Evolutionary conservation across 208 protist genomes (phyloP).

Genomic region (Trichomonas vaginalis): DNA sequence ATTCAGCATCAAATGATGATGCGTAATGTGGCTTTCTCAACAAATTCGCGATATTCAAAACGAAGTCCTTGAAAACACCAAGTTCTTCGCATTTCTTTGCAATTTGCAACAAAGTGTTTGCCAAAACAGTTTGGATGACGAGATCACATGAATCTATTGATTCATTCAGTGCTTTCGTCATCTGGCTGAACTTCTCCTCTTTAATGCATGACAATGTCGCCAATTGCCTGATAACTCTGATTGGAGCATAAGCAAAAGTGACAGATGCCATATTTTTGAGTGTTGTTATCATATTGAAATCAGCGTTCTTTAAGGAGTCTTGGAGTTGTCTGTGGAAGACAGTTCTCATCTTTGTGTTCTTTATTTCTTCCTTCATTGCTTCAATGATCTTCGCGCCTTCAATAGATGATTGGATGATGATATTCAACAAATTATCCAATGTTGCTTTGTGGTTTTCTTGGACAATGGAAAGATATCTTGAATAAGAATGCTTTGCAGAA

Average conservation of each 20-base stretch:
- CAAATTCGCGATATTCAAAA: background rate
- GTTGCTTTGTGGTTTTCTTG: background rate
- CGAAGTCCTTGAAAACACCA: background rate
- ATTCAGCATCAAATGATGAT: background rate
- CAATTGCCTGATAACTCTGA: background rate
- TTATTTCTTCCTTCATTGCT: background rate
- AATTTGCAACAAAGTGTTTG: background rate
- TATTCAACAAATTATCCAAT: background rate
- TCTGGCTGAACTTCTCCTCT: background rate
- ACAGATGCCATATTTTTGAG: background rate
- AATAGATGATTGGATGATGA: background rate
- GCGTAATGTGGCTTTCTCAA: background rate
- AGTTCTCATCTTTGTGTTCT: background rate
- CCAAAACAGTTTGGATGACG: background rate
- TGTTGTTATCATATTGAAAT: background rate
- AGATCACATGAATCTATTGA: background rate
- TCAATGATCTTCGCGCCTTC: background rate
- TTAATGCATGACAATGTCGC: background rate
- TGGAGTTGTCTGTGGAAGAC: background rate
- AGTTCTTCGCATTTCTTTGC: background rate
- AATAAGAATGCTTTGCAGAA: background rate
- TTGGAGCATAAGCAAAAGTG: background rate
- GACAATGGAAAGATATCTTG: background rate
- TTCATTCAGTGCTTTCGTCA: background rate
- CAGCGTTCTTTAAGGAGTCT: background rate